Base-by-base conservation (phyloP, 345 rosid species). In the Syzygium grande region DNA sequence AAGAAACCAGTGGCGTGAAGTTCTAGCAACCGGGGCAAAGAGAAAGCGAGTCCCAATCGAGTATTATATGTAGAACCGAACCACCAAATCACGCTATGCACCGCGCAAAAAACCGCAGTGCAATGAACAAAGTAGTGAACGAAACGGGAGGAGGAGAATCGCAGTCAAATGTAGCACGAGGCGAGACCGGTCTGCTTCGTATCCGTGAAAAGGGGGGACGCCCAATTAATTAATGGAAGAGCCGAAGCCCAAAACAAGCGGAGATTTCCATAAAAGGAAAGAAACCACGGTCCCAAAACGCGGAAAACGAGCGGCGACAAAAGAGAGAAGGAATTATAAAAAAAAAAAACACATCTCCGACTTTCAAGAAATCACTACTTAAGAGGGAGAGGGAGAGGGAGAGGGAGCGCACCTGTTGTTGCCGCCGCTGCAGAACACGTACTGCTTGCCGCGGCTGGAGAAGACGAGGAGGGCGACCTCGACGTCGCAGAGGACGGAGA, bases 401-500 rank as follows among this genome's bases (percentile, higher is more conserved):
- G 14, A 22, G 34, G 56, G 41, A 13, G 87, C 87, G 86, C 86
- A 95, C 96, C 91, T 92, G 87, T 87, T 54, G 58, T 21, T 22
- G 61, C 61, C 88, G 55, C 89, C 88, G 91, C 93, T 89, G 22
- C 91, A 90, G 90, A 92, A 94, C 78, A 88, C 90, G 89, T 92
- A 94, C 78, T 91, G 95, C 86, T 83, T 89, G 46, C 96, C 96
- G 85, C 93, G 84, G 87, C 88, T 85, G 86, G 98, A 95, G 91
- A 93, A 93, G 90, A 94, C 85, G 86, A 96, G 52, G 85, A 94
- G 85, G 85, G 93, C 96, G 78, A 94, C 88, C 87, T 95, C 90
- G 34, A 92, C 93, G 88, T 96, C 96, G 89, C 97, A 95, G 78
- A 95, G 97, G 87, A 96, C 52, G 34, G 97, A 91, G 87, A 96